Percentiles rank a stretch among this genome's conserved stretches.
These are phyloP conservation scores for Gymnopus androsaceus DNA, from an alignment of 1,284 basidiomycete species.

Conservation along the genomic window DNA sequence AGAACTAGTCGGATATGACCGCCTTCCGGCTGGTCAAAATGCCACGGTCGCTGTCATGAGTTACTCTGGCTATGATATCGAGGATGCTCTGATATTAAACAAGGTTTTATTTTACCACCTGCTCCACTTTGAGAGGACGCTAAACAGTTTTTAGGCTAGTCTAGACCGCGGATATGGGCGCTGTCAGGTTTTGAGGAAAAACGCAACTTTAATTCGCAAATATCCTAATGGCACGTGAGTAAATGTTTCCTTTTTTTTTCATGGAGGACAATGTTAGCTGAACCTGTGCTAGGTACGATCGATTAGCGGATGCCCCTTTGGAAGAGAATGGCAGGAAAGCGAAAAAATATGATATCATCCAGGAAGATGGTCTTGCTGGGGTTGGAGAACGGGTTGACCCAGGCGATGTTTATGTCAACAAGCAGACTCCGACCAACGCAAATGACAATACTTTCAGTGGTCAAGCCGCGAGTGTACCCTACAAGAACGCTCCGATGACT, in stretches of 20 bases:
- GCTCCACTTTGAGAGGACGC: not conserved
- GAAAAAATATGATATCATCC: constrained; percentile 89
- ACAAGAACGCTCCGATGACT: constrained; percentile 87
- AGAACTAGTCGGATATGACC: constrained; percentile 95
- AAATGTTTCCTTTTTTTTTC: constrained; percentile 11
- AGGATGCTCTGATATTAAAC: constrained; percentile 97
- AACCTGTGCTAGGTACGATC: constrained; percentile 78
- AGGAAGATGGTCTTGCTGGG: constrained; percentile 90
- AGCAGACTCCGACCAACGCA: constrained; percentile 92
- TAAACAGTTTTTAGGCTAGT: constrained; percentile 61
- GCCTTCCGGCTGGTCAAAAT: constrained; percentile 96
- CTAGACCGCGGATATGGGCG: constrained; percentile 97
- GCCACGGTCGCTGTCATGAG: constrained; percentile 99
- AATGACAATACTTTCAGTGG: constrained; percentile 83
- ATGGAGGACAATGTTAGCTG: not conserved
- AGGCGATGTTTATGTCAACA: constrained; percentile 95
- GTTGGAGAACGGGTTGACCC: constrained; percentile 94
- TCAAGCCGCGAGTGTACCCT: constrained; percentile 76
- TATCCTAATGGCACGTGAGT: constrained; percentile 97
- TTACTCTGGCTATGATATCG: constrained; percentile 99
- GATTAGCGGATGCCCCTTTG: constrained; percentile 88
- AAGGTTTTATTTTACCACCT: constrained; percentile 49
- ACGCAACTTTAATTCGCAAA: constrained; percentile 90
- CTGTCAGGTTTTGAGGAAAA: constrained; percentile 97
- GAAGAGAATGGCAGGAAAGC: constrained; percentile 79